Conservation (phyloP, 129 eudicot genomes). For the Rutidosis leptorrhynchoides region DNA sequence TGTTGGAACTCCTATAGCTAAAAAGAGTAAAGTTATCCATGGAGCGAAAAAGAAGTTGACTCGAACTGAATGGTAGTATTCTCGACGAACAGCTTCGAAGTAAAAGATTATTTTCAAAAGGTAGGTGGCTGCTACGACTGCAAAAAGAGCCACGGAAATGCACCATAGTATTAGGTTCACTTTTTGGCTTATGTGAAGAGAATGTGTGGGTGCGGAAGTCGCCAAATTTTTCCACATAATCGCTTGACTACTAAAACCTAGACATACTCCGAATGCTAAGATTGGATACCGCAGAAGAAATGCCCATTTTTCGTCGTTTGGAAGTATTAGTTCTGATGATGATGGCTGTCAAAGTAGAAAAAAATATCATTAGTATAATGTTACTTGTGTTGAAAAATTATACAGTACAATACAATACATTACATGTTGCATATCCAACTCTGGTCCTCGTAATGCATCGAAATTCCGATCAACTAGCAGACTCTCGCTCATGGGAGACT, state of each 20-base stretch:
- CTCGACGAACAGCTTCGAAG: conserved; percentile 83
- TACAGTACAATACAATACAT: no score
- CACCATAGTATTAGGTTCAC: conserved; percentile 60
- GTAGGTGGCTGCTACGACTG: conserved; percentile 36
- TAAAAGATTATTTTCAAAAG: conserved; percentile 57
- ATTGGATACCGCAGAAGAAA: conserved; percentile 73
- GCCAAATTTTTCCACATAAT: conserved; percentile 73
- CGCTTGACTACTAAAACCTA: conserved; percentile 76
- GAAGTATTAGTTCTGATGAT: conserved; percentile 62
- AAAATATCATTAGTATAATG: not conserved
- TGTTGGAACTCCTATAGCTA: conserved; percentile 61
- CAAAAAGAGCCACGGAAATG: conserved; percentile 45
- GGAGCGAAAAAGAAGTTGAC: conserved; percentile 88
- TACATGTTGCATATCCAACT: no score
- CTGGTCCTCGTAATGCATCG: conserved; percentile 90
- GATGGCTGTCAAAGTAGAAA: conserved; percentile 43
- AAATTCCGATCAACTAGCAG: conserved; percentile 67
- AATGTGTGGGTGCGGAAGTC: conserved; percentile 44
- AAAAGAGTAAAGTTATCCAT: conserved; percentile 53
- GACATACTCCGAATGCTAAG: conserved; percentile 68
- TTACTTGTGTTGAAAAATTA: not conserved
- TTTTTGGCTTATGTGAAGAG: conserved; percentile 46
- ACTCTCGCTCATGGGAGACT: conserved; percentile 30
- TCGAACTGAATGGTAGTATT: conserved; percentile 70
- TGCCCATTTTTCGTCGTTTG: conserved; percentile 73